Evolutionary conservation across 2,329 filamentous ascomycete genomes (phyloP), one percentile per base, ranked within the genome.

Genomic region (Cryphonectria parasitica): DNA sequence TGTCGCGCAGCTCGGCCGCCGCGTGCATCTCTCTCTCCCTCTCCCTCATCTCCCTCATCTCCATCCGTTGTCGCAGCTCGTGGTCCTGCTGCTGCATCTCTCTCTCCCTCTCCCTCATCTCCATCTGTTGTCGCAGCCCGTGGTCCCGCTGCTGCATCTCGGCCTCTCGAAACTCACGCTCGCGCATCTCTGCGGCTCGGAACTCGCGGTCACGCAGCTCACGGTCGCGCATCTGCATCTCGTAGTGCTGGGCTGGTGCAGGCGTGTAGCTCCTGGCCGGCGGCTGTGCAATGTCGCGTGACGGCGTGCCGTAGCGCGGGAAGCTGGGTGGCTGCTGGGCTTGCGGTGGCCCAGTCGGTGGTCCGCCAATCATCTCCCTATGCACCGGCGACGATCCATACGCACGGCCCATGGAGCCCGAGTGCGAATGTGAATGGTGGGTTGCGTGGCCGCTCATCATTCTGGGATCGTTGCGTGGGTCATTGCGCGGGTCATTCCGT

Each of bases 371-470:
- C 56, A 68, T 62, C 56, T 72, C 71, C 31, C 71, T 58, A 11
- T 69, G 71, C 28, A 36, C 66, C 19, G 71, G 71, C 39, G 71
- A 72, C 28, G 52, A 66, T 22, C 52, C 64, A 22, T 68, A 72
- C 28, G 67, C 49, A 41, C 71, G 71, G 41, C 63, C 17, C 25
- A 72, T 71, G 36, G 71, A 72, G 0, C 71, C 71, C 22, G 71
- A 72, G 36, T 72, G 71, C 25, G 71, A 69, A 60, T 72, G 71
- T 36, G 71, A 69, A 58, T 72, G 71, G 63, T 72, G 71, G 25
- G 64, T 54, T 19, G 71, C 66, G 52, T 72, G 71, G 41, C 71
- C 71, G 31, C 71, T 63, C 71, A 72, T 72, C 43, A 72, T 19
- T 5, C 66, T 25, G 2, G 66, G 66, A 3, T 67, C 56, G 28